Evolutionary conservation across 305 asterid genomes (phyloP).

Genomic region (Galium porrigens): DNA sequence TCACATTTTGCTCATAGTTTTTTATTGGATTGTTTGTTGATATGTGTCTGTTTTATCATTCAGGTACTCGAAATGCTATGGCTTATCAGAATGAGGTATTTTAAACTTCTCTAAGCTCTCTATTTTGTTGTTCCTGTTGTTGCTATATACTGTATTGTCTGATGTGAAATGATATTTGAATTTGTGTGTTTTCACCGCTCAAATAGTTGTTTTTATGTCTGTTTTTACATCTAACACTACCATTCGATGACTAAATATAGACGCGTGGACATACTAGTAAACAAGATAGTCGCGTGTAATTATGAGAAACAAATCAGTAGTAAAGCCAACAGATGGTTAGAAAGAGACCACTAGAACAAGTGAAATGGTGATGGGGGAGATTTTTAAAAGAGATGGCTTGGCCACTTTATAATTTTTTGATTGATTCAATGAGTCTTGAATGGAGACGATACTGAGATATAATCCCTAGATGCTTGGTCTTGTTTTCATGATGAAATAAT

Average conservation of each 20-base stretch:
- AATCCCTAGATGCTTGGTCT: no score
- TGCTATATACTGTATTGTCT: background rate
- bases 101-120: slow-evolving; percentile 5
- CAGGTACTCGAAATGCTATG: slow-evolving; percentile 82
- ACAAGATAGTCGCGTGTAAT: background rate
- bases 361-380: background rate
- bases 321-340: background rate
- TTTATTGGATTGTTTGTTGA: background rate
- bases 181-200: background rate
- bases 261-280: background rate
- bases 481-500: no score
- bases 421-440: background rate
- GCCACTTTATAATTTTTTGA: no score
- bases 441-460: background rate
- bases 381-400: background rate
- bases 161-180: background rate
- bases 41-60: slow-evolving; percentile 14
- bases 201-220: background rate
- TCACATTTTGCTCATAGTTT: background rate
- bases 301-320: background rate
- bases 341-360: background rate
- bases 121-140: slow-evolving; percentile 8
- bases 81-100: slow-evolving; percentile 81
- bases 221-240: background rate
- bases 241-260: background rate